Base-by-base conservation (phyloP, 331 rosid species). In the Dryas integrifolia region DNA sequence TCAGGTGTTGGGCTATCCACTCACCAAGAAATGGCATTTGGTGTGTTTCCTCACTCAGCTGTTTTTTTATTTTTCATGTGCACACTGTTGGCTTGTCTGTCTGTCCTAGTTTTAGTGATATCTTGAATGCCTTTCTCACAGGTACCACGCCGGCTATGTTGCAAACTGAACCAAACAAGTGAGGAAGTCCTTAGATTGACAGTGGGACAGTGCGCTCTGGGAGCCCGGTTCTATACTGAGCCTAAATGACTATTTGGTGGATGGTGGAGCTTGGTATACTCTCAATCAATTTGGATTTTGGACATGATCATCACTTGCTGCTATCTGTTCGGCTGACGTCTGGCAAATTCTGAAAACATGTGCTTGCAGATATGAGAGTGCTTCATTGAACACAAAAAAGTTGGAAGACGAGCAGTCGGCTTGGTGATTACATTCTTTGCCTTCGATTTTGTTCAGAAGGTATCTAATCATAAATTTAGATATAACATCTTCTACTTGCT, bases 141-240 rank as follows among this genome's bases (percentile, higher is more conserved):
- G 96, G 89, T 81, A 45, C 96, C 92, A 0, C 87, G 91, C n/a
- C 90, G 92, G 49, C 86, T 90, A 71, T 90, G 96, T 79, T 90
- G 96, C 74, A 71, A 75, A 75, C 84, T 57, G 69, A 79, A 66
- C 80, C 85, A 84, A 73, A 63, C 58, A 26, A 68, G 72, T 79
- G 85, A 86, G 76, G 87, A 77, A 73, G 45, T 67, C 62, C 84
- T 86, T 74, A 87, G 77, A 62, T 69, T 90, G 79, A 81, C 83
- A 40, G 91, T 90, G 49, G 91, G 87, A 39, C 83, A 90, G 73
- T 90, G 96, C 79, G 86, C 70, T 79, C 82, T 81, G 47, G 87
- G 85, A 69, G 57, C 65, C 83, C 40, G 76, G 79, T 67, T 77
- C 88, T 57, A 73, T 58, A 67, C 62, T 81, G 83, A 84, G 64